Base-by-base conservation (phyloP, 2,329 filamentous ascomycete species). In the Microdochium nivale region DNA sequence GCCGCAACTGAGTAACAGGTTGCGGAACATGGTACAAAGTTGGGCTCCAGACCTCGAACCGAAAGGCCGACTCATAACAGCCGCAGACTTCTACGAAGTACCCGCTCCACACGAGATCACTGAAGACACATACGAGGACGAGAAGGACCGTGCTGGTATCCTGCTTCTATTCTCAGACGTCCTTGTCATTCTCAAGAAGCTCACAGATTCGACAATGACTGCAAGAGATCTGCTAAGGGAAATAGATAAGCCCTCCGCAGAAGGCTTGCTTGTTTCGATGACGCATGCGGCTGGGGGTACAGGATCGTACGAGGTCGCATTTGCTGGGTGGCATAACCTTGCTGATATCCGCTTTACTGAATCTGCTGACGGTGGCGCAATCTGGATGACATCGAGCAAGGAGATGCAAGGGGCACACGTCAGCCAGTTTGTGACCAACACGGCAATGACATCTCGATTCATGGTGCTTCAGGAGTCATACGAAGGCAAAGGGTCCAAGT, bases 131-230 rank as follows among this genome's bases (percentile, higher is more conserved):
- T 95, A 87, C 60, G 70, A 74, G 25, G 64, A 69, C 24, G 60
- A 67, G 40, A 67, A 68, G 14, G 78, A 81, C 21, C 74, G 74
- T 43, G 72, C 80, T 1, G 87, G 88, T 1, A 83, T 96, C 24
- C 77, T 97, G 49, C 71, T 97, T 3, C 74, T 97, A 2, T 97
- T 96, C 62, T 82, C 88, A 2, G 91, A 96, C 60, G 87, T 81
- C 51, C 65, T 96, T 1, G 78, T 95, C 16, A 72, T 96, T 21
- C 70, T 96, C 14, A 86, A 84, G 57, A 95, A 91, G 66, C 73
- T 81, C 25, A 72, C 76, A 3, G 77, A 78, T 9, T 78, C 78
- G 51, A 80, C 77, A 30, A 74, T 83, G 47, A 87, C 84, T 8
- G 89, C 89, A 4, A 84, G 89, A 37, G 87, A 89, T 52, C 71